These are phyloP conservation scores for Panicum miliaceum DNA, from an alignment of 176 grass and related monocot species.

Conservation along the genomic window DNA sequence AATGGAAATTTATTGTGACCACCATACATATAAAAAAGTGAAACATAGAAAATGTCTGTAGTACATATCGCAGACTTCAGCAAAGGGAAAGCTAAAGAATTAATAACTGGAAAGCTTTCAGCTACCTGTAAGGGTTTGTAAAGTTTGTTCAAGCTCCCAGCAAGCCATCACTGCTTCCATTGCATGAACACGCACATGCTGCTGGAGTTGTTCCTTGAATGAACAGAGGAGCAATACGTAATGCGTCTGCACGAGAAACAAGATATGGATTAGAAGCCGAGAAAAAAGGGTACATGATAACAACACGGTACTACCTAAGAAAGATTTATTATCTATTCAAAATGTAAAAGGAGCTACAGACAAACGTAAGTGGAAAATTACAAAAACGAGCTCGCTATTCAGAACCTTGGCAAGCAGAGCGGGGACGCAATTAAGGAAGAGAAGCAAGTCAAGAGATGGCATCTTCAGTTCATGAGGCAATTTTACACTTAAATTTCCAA, in stretches of 20 bases:
- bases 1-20: neutral
- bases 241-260: conserved; percentile 67
- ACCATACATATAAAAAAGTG: neutral
- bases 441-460: neutral
- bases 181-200: conserved; percentile 98
- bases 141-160: conserved; percentile 97
- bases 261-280: conserved; percentile 14
- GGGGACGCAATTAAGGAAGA: neutral
- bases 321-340: conserved; percentile 10
- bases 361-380: neutral
- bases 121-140: conserved; percentile 97
- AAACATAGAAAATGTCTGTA: neutral
- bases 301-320: neutral
- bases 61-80: neutral
- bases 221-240: conserved; percentile 91
- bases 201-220: conserved; percentile 97
- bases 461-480: neutral
- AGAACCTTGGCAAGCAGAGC: neutral
- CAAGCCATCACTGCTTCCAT: conserved; percentile 99
- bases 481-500: neutral
- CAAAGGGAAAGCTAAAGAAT: neutral
- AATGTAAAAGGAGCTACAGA: neutral
- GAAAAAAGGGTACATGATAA: neutral
- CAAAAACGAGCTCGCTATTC: neutral
- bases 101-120: conserved; percentile 12